Evolutionary conservation across 2,329 filamentous ascomycete genomes (phyloP).

Genomic region (Colletotrichum sp.): DNA sequence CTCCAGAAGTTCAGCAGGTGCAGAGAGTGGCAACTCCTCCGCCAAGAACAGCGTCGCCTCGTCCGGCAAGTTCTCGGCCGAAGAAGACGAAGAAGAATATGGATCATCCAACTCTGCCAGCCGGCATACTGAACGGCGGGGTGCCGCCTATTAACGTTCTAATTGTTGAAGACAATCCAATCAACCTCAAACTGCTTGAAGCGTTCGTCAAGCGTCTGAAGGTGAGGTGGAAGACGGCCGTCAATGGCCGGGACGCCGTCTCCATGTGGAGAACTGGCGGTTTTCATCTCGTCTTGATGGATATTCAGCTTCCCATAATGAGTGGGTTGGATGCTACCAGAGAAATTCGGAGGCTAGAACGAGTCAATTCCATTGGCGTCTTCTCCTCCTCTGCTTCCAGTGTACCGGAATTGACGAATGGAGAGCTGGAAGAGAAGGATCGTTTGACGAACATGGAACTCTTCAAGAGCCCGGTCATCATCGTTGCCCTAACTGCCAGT

Average conservation of each 20-base stretch:
- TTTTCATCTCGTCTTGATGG: conserved; percentile 97
- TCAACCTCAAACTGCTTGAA: conserved; percentile 92
- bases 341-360: conserved; percentile 89
- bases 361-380: conserved; percentile 90
- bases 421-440: conserved; percentile 67
- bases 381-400: conserved; percentile 72
- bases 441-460: conserved; percentile 70
- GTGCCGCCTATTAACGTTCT: conserved; percentile 97
- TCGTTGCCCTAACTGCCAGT: conserved; percentile 93
- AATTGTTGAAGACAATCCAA: conserved; percentile 98
- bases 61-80: conserved; percentile 45
- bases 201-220: conserved; percentile 96
- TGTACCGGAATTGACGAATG: conserved; percentile 44
- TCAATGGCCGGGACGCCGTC: conserved; percentile 93
- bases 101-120: conserved; percentile 53
- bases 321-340: conserved; percentile 93
- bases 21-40: conserved; percentile 63
- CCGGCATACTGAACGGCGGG: conserved; percentile 76
- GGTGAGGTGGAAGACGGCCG: conserved; percentile 95
- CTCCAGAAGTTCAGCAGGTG: conserved; percentile 50
- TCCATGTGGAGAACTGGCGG: conserved; percentile 91
- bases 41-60: conserved; percentile 53
- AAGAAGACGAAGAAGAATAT: conserved; percentile 62
- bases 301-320: conserved; percentile 97
- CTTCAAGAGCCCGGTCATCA: conserved; percentile 97